Conservation (phyloP, 2,329 filamentous ascomycete genomes). For the Cladosporium sp. region DNA sequence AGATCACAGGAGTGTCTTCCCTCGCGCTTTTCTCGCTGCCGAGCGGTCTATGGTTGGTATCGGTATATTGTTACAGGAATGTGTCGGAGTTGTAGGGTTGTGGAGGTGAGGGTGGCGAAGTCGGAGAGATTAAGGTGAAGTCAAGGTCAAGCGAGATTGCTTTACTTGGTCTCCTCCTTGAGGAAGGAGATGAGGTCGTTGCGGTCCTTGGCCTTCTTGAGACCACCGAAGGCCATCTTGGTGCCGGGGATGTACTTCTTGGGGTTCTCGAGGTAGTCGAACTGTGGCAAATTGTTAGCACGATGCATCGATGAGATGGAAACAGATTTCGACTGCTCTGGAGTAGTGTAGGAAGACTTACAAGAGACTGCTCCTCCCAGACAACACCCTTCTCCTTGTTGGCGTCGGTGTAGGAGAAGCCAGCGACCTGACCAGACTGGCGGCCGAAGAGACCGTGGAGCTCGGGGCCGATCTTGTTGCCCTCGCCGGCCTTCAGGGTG, state of each 20-base stretch:
- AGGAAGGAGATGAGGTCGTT: slow-evolving; percentile 95
- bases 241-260: slow-evolving; percentile 99
- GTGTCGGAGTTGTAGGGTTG: background rate
- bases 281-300: slow-evolving; percentile 48
- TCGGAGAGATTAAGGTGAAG: background rate
- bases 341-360: slow-evolving; percentile 40
- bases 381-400: slow-evolving; percentile 95
- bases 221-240: slow-evolving; percentile 99
- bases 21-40: slow-evolving; percentile 9
- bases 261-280: slow-evolving; percentile 99
- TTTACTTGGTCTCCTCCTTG: slow-evolving; percentile 66
- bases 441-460: slow-evolving; percentile 97
- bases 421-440: slow-evolving; percentile 84
- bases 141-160: slow-evolving; percentile 16
- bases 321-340: background rate
- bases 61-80: slow-evolving; percentile 12
- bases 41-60: slow-evolving; percentile 12
- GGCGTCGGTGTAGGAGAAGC: slow-evolving; percentile 97
- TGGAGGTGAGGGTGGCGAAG: background rate
- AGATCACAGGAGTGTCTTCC: slow-evolving; percentile 5
- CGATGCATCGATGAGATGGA: too few relatives aligned
- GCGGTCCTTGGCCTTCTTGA: slow-evolving; percentile 98
- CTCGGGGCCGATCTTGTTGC: slow-evolving; percentile 97
- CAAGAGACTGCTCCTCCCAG: slow-evolving; percentile 83
- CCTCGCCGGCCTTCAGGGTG: slow-evolving; percentile 82